Conservation (phyloP, 495 filamentous ascomycete genomes). For the Oidiodendron maius region DNA sequence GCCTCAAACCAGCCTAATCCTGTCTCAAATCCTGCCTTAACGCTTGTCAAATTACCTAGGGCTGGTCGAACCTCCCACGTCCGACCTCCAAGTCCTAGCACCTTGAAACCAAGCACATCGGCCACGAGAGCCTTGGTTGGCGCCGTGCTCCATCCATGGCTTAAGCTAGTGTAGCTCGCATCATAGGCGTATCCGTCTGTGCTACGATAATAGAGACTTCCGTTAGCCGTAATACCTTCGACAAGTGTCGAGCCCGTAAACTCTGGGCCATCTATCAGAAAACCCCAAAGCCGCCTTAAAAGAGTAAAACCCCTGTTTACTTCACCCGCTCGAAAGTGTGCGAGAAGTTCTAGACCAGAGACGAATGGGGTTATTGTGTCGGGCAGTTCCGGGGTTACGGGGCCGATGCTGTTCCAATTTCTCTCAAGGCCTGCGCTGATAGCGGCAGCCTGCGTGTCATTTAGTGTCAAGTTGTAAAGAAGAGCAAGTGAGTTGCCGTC, state of each 20-base stretch:
- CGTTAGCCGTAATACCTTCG: slow-evolving; percentile 53
- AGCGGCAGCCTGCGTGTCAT: neutral
- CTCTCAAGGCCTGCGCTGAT: slow-evolving; percentile 37
- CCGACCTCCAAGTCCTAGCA: slow-evolving; percentile 42
- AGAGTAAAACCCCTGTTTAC: slow-evolving; percentile 47
- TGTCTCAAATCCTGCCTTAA: slow-evolving; percentile 52
- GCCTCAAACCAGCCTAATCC: slow-evolving; percentile 40
- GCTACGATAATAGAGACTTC: slow-evolving; percentile 53
- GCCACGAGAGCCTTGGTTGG: slow-evolving; percentile 51
- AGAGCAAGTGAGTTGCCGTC: slow-evolving; percentile 19
- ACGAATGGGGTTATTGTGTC: slow-evolving; percentile 56
- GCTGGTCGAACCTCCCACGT: slow-evolving; percentile 51
- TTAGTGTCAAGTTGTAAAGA: slow-evolving; percentile 23
- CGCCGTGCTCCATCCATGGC: slow-evolving; percentile 52
- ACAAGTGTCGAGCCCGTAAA: slow-evolving; percentile 58
- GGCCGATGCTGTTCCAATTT: slow-evolving; percentile 55
- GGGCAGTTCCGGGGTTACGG: slow-evolving; percentile 51
- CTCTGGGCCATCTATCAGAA: slow-evolving; percentile 43
- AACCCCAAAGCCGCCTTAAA: slow-evolving; percentile 48
- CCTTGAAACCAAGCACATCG: slow-evolving; percentile 48
- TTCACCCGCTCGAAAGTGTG: slow-evolving; percentile 45
- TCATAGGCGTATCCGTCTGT: too few species aligned
- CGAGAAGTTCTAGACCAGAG: slow-evolving; percentile 55
- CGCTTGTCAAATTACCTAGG: slow-evolving; percentile 47
- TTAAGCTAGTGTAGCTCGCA: slow-evolving; percentile 46